Percentiles rank a stretch among this genome's conserved stretches.
These are phyloP conservation scores for Boletus reticulatus DNA, from an alignment of 768 basidiomycete genomes.

Conservation along the genomic window DNA sequence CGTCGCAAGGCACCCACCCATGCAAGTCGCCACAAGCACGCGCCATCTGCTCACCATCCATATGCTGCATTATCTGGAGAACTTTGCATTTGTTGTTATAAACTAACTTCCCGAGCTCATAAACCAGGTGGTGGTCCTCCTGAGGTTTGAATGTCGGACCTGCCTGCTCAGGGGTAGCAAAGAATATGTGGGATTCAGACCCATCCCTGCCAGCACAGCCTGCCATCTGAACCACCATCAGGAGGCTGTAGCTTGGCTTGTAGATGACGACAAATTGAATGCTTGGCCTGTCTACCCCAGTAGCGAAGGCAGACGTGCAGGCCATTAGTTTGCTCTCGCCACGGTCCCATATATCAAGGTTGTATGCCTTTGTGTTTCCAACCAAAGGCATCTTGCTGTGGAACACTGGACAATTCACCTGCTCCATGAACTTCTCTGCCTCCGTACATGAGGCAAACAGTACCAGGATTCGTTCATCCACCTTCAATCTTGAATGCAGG, in stretches of 20 bases:
- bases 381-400: not conserved
- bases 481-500: not conserved
- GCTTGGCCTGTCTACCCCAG: constrained; percentile 2
- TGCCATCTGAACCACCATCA: not conserved
- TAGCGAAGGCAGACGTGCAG: constrained; percentile 4
- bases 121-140: not conserved
- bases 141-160: not conserved
- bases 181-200: constrained; percentile 2
- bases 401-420: too few species aligned
- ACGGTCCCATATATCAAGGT: constrained; percentile 1
- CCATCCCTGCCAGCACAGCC: constrained; percentile 9
- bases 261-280: constrained; percentile 1
- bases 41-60: not conserved
- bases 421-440: too few species aligned
- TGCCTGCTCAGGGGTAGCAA: not conserved
- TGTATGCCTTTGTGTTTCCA: not conserved
- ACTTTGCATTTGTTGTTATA: not conserved
- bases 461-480: constrained; percentile 1
- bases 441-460: not conserved
- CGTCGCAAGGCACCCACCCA: not conserved
- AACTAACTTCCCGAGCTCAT: not conserved
- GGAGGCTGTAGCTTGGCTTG: not conserved
- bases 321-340: constrained; percentile 1
- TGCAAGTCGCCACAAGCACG: not conserved
- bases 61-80: not conserved